Evolutionary conservation across 139 green algal species (phyloP).

Genomic region (Picochlorum sp.): DNA sequence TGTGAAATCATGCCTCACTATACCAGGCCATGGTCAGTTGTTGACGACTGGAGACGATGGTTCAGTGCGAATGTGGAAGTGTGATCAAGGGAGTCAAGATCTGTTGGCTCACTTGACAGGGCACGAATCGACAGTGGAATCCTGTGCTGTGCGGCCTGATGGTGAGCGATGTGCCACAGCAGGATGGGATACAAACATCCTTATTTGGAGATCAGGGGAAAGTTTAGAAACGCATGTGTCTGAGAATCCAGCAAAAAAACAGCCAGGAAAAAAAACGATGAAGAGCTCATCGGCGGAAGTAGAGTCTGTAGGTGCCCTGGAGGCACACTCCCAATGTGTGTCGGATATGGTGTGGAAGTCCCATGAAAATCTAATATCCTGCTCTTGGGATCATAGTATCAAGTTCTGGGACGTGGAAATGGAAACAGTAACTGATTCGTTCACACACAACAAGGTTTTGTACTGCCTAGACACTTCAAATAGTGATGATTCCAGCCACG

Average conservation of each 20-base stretch:
- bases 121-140: conserved; percentile 53
- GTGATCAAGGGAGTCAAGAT: neutral
- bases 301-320: conserved; percentile 24
- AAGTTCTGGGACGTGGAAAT: conserved; percentile 58
- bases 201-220: conserved; percentile 42
- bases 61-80: conserved; percentile 18
- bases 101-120: conserved; percentile 20
- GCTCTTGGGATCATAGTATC: conserved; percentile 74
- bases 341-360: conserved; percentile 45
- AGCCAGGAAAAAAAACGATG: conserved; percentile 37
- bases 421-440: conserved; percentile 38
- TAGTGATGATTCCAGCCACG: neutral
- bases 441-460: conserved; percentile 64
- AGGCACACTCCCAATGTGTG: conserved; percentile 66
- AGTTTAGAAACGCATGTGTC: neutral
- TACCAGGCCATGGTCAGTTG: conserved; percentile 26
- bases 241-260: conserved; percentile 11
- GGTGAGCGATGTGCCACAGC: conserved; percentile 34
- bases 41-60: conserved; percentile 41
- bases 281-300: conserved; percentile 16
- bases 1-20: conserved; percentile 23
- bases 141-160: conserved; percentile 33
- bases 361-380: conserved; percentile 39
- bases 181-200: conserved; percentile 62
- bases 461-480: conserved; percentile 39